phyloP scores from a whole-genome alignment of 2,329 filamentous ascomycete genomes.

The Claviceps lovelessii region DNA sequence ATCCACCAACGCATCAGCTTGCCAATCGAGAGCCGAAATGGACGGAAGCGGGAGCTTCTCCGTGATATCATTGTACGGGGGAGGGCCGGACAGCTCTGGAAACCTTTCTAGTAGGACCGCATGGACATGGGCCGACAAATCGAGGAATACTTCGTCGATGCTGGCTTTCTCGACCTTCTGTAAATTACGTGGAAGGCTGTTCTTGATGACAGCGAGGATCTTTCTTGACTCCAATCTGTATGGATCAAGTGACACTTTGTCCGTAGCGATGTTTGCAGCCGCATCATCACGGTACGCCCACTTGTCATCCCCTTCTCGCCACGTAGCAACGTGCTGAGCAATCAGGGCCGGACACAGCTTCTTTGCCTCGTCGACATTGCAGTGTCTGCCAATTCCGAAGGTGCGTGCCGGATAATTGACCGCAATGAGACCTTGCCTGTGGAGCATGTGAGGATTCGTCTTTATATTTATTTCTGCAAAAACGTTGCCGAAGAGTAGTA shows the following conservation, averaged over 20 bases:
- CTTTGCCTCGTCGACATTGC: constrained; percentile 65
- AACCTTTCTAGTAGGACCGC: constrained; percentile 60
- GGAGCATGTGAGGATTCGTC: not conserved
- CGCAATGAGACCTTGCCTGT: constrained; percentile 78
- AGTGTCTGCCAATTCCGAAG: constrained; percentile 66
- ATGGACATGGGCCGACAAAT: constrained; percentile 76
- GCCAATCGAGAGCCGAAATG: constrained; percentile 63
- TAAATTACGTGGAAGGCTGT: constrained; percentile 46
- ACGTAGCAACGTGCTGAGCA: constrained; percentile 86
- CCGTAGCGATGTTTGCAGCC: constrained; percentile 61
- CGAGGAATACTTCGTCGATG: constrained; percentile 90
- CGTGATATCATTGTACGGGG: constrained; percentile 59
- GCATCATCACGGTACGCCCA: constrained; percentile 87
- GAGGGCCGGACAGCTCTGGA: constrained; percentile 48
- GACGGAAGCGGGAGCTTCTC: constrained; percentile 59
- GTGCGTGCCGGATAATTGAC: constrained; percentile 86
- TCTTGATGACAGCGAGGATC: constrained; percentile 69
- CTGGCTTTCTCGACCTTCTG: constrained; percentile 84
- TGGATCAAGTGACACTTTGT: constrained; percentile 90
- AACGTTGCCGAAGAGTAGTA: not conserved
- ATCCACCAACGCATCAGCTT: constrained; percentile 67
- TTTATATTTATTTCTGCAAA: not conserved
- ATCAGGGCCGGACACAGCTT: constrained; percentile 76
- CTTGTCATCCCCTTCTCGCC: constrained; percentile 77
- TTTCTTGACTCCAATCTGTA: constrained; percentile 74